Evolutionary conservation across 176 grass and related monocot species (phyloP), one percentile per base, ranked within the genome.

Genomic region (Triticum turgidum): DNA sequence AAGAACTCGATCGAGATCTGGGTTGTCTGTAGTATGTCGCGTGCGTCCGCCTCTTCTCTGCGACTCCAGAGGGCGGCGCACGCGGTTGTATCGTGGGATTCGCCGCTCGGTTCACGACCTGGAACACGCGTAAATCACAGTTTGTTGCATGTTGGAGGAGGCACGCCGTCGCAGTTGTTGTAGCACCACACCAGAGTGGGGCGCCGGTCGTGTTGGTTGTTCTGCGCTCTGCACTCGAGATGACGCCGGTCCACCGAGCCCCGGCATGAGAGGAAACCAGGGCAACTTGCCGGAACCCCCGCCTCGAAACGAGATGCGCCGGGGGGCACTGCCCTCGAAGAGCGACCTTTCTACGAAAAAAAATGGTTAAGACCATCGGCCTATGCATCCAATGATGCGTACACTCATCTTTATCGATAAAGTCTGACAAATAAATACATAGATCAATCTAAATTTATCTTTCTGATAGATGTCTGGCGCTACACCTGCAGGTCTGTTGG

Each of bases 401-500:
- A 49, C 12, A 49, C 0, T 1, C 45, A 49, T 49, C 4, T 49
- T 52, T 52, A 52, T 52, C 14, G 15, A 52, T 5, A 52, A 3
- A 15, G 1, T 52, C 10, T 45, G 49, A 17, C 13, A 52, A 52
- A 17, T 4, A 52, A 52, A 17, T 52, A 52, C 4, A 6, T 52
- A 5, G 4, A 52, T 52, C 4, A 52, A 52, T 1, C 14, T 5
- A 51, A 51, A 51, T 4, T 1, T 13, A 51, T 13, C 13, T 15
- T 51, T 0, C 4, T 5, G 5, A 1, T 0, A 29, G 4, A 1
- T 5, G 4, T 52, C 1, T 17, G 5, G 5, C 4, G 4, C 14
- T 15, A 52, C 47, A 15, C 47, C 13, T 14, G 15, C 13, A 51
- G 15, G 1, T 51, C 15, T 51, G 4, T 15, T 51, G 13, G 1